phyloP scores from a whole-genome alignment of 192 early-diverging fungal genomes.

The Umbelopsis sp. region DNA sequence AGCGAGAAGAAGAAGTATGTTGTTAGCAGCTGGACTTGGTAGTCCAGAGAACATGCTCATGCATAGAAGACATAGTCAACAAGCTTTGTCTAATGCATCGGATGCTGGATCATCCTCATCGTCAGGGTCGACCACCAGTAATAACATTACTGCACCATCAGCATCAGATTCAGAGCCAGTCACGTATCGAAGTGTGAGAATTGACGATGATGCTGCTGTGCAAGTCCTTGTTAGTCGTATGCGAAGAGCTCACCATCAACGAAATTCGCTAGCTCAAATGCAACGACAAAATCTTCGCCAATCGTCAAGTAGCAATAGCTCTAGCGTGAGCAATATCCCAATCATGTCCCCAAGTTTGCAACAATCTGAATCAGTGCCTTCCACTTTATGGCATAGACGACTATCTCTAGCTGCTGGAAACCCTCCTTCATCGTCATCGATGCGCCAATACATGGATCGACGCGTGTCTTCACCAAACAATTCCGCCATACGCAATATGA shows the following conservation, averaged over 20 bases:
- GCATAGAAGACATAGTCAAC: slow-evolving; percentile 2
- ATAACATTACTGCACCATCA: not conserved
- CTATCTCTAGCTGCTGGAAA: slow-evolving; percentile 1
- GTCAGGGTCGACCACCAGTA: not conserved
- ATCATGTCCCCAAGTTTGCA: not conserved
- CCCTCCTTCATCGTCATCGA: not conserved
- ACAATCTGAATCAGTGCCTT: not conserved
- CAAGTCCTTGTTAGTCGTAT: not conserved
- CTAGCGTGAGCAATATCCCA: not conserved
- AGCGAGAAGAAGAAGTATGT: slow-evolving; percentile 8
- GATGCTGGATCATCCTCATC: slow-evolving; percentile 8
- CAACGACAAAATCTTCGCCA: not conserved
- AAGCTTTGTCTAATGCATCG: not conserved
- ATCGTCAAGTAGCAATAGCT: not conserved
- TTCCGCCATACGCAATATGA: slow-evolving; percentile 11
- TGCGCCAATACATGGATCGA: slow-evolving; percentile 6
- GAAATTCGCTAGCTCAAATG: slow-evolving; percentile 11
- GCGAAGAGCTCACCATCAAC: slow-evolving; percentile 10
- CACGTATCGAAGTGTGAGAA: slow-evolving; percentile 1
- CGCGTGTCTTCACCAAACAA: not conserved
- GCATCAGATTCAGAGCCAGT: not conserved
- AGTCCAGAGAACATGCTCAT: not conserved
- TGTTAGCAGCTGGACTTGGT: slow-evolving; percentile 6
- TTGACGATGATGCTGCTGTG: slow-evolving; percentile 9
- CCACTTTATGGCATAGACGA: not conserved